These are phyloP conservation scores for Paspalum vaginatum DNA, from an alignment of 176 grass and related monocot species.

Conservation along the genomic window DNA sequence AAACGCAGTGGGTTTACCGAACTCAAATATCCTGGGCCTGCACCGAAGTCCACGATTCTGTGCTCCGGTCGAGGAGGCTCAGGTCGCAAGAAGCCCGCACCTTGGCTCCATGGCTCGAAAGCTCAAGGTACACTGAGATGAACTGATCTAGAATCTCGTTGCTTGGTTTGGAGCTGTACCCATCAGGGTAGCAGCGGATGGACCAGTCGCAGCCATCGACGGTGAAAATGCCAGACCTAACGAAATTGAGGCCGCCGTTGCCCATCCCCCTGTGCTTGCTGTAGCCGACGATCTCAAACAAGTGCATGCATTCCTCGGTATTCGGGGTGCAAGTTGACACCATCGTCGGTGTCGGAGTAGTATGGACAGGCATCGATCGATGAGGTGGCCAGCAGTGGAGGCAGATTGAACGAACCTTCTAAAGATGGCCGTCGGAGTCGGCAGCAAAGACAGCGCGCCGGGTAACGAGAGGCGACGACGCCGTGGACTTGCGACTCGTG, in stretches of 20 bases:
- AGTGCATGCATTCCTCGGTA: neutral
- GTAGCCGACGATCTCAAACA: neutral
- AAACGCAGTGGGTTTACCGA: neutral
- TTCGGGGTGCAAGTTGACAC: neutral
- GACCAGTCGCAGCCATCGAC: neutral
- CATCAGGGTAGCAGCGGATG: neutral
- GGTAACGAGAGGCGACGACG: too few species aligned
- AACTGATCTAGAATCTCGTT: neutral
- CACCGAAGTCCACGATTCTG: neutral
- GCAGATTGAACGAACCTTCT: too few species aligned
- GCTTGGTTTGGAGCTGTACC: neutral
- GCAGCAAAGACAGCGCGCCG: too few species aligned
- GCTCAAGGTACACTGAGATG: neutral
- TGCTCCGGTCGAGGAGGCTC: neutral
- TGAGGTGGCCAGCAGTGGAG: too few species aligned
- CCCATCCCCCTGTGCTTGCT: neutral
- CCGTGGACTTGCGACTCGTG: too few species aligned
- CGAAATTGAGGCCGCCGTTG: neutral
- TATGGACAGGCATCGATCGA: neutral
- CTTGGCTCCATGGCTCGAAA: neutral
- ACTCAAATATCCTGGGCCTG: neutral
- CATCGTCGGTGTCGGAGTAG: neutral
- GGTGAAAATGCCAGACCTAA: neutral
- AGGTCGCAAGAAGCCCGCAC: neutral
- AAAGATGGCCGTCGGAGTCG: too few species aligned